Base-by-base conservation (phyloP, 768 basidiomycete genomes). In the Mycena rebaudengoi region DNA sequence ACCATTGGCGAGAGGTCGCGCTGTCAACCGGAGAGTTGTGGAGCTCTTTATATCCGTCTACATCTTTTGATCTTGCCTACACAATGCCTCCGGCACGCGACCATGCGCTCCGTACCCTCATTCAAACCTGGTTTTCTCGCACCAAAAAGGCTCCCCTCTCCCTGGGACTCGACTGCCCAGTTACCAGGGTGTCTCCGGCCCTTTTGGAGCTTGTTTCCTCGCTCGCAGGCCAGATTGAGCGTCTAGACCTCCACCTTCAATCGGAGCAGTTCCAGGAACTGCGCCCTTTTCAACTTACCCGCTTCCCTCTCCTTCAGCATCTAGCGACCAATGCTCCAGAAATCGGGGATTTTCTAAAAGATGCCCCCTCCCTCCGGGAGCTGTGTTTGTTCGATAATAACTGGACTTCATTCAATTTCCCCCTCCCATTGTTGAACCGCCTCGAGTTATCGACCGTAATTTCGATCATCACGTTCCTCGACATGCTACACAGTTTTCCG, bases 101-200 rank as follows among this genome's bases (percentile, higher is more conserved):
- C n/a, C n/a, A n/a, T 5, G 1, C 5, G 10, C 25, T 26, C 7
- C n/a, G 44, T 26, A 12, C 20, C 14, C 28, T 56, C 7, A 20
- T 56, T 4, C 41, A 23, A 32, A 56, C 40, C n/a, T 49, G 57
- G 57, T 20, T 48, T 30, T 28, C 45, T 13, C 57, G 57, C 35
- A 46, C 57, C 18, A 49, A 39, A 13, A 32, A 20, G 7, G 14
- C 16, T 21, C 57, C 37, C 1, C 18, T 50, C 18, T 59, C 57
- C 2, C 23, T 59, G 20, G 48, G 46, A 28, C 28, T 59, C 16
- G n/a, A 32, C 20, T 14, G 8, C 11, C 11, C 1, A 12, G n/a
- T 1, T 2, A 44, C n/a, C 7, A 13, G 0, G 5, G 13, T 37
- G 7, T 30, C 60, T 2, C 6, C 20, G 25, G 25, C 12, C 8